A percentile compares a stretch with the other conserved stretches of the same genome.
phyloP scores from a whole-genome alignment of 164 flowering plant species.

The Tetracentron sinense region DNA sequence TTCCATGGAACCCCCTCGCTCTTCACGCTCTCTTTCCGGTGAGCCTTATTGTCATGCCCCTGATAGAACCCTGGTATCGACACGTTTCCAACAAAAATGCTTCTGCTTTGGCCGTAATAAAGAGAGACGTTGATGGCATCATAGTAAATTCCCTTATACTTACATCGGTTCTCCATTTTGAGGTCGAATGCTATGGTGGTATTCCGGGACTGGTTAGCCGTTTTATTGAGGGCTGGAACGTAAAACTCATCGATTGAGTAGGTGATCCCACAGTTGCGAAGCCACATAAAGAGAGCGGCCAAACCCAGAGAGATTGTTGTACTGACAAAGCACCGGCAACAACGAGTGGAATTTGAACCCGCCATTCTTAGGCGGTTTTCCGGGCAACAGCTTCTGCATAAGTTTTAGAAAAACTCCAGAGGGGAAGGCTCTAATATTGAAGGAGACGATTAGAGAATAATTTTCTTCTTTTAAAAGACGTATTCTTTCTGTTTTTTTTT shows the following conservation, averaged over 20 bases:
- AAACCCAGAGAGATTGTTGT: conserved; percentile 47
- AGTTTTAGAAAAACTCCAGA: too few relatives aligned
- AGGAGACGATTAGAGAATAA: too few relatives aligned
- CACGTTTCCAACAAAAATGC: conserved; percentile 18
- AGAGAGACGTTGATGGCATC: conserved; percentile 46
- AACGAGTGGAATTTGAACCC: conserved; percentile 19
- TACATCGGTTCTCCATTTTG: conserved; percentile 53
- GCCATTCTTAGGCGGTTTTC: too few relatives aligned
- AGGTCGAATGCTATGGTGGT: conserved; percentile 44
- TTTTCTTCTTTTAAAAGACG: too few relatives aligned
- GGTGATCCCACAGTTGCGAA: conserved; percentile 48
- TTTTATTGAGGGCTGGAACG: conserved; percentile 55
- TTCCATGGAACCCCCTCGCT: conserved; percentile 25
- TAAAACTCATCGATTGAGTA: conserved; percentile 38
- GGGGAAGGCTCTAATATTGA: too few relatives aligned
- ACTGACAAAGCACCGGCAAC: conserved; percentile 41
- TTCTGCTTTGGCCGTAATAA: conserved; percentile 16
- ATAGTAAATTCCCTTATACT: conserved; percentile 66
- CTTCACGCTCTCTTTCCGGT: conserved; percentile 3
- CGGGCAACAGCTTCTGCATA: too few relatives aligned
- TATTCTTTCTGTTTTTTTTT: too few relatives aligned
- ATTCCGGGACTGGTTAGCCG: conserved; percentile 22
- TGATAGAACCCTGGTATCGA: conserved; percentile 42
- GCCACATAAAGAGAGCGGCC: conserved; percentile 66
- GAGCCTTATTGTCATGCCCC: conserved; percentile 55